Conservation (phyloP, 2,329 filamentous ascomycete genomes). For the Ceratocystis smalleyi region DNA sequence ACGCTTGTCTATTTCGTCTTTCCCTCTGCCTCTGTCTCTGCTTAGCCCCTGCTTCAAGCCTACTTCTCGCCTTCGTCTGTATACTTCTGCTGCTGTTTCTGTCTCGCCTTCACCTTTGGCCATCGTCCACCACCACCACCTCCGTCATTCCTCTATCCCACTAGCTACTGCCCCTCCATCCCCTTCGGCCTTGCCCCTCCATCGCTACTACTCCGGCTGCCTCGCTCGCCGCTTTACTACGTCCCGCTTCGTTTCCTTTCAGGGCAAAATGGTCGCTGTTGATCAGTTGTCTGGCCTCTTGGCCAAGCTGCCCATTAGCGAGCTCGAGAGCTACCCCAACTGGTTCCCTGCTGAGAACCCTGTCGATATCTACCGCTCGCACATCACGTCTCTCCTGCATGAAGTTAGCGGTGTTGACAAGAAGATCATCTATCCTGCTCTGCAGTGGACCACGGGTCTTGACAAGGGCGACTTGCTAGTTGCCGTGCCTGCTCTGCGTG, state of each 20-base stretch:
- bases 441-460: conserved; percentile 64
- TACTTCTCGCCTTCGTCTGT: neutral
- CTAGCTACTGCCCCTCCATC: neutral
- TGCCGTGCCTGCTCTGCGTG: conserved; percentile 61
- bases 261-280: conserved; percentile 15
- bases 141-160: neutral
- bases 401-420: conserved; percentile 55
- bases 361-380: conserved; percentile 63
- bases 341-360: conserved; percentile 57
- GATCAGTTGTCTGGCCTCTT: conserved; percentile 19
- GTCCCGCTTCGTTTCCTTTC: neutral
- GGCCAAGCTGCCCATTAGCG: conserved; percentile 25
- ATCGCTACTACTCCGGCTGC: neutral
- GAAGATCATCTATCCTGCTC: conserved; percentile 54
- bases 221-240: neutral
- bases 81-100: neutral
- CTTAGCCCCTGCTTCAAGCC: neutral
- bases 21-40: no score
- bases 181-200: neutral
- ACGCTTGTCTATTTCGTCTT: neutral
- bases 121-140: neutral
- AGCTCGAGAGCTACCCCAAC: conserved; percentile 33
- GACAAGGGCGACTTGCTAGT: conserved; percentile 74
- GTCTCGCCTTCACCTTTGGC: neutral
- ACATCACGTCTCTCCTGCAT: conserved; percentile 54